Conservation (phyloP, 768 basidiomycete species). For the Fomitopsis serialis region DNA sequence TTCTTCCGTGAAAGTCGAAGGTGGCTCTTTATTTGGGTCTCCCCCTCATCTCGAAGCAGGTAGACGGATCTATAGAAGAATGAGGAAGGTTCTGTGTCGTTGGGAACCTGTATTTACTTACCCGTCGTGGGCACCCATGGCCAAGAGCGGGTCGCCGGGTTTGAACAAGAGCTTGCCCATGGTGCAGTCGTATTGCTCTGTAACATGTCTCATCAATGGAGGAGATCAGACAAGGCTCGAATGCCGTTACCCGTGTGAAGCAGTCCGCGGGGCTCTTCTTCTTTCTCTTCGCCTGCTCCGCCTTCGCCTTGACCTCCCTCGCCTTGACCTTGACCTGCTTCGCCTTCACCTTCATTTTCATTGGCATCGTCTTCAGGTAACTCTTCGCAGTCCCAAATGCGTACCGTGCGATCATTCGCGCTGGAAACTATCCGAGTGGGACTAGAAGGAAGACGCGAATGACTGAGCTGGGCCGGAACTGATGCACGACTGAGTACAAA, state of each 20-base stretch:
- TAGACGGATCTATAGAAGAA: not conserved
- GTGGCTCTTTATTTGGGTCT: not conserved
- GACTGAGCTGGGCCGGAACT: too few relatives aligned
- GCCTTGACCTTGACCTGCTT: too few relatives aligned
- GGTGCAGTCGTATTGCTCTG: not conserved
- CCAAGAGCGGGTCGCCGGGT: not conserved
- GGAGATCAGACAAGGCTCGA: not conserved
- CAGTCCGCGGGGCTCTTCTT: not conserved
- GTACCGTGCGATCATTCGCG: constrained; percentile 39
- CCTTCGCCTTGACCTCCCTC: too few relatives aligned
- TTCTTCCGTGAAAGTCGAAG: not conserved
- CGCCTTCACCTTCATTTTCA: not conserved
- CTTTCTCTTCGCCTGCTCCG: too few relatives aligned
- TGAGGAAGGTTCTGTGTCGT: not conserved
- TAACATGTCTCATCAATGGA: not conserved
- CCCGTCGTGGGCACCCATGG: not conserved
- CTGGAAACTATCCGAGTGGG: constrained; percentile 36
- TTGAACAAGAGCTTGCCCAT: constrained; percentile 3
- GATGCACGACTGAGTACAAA: too few relatives aligned
- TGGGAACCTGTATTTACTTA: not conserved
- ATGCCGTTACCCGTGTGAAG: not conserved
- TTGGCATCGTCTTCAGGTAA: not conserved
- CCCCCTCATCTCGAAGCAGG: not conserved
- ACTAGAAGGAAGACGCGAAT: not conserved
- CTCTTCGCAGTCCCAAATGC: constrained; percentile 35